Base-by-base conservation (phyloP, 2,329 filamentous ascomycete genomes). In the Fonsecaea monophora region DNA sequence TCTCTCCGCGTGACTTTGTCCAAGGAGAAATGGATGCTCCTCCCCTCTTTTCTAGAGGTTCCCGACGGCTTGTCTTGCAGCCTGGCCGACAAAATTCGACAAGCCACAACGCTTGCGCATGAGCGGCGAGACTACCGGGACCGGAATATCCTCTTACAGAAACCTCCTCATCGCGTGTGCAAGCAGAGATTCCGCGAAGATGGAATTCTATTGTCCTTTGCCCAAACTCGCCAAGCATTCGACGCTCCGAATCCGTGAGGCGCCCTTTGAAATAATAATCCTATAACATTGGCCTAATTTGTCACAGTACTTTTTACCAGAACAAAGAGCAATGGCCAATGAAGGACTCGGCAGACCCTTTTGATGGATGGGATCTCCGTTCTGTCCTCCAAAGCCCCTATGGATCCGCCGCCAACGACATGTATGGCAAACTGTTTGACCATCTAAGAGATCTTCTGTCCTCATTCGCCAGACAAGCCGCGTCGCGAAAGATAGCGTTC, bases 131-230 rank as follows among this genome's bases (percentile, higher is more conserved):
- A 42, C 15, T 42, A 42, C 7, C 40, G 53, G 10, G 53, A 55
- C 25, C 53, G 53, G 7, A 12, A 32, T n/a, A 9, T 3, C 12
- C 12, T 55, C 21, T 5, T 32, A 3, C 21, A 55, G 53, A 55
- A 30, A 15, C 53, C 53, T 15, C 12, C 53, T 55, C 21, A 32
- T 30, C 53, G 53, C 21, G 25, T 55, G 21, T 30, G 21, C 25
- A 55, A 55, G 10, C 53, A 34, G 25, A 30, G 53, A 32, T 55
- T 55, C 25, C 53, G 53, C 10, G 53, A 55, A 55, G 53, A 55
- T 3, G 53, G 53, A 32, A 10, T 55, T 15, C 53, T 55, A 4
- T 13, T 55, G 12, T 6, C 53, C 53, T 55, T 55, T 6, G 30
- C 9, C 9, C 53, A 55, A 1, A 12, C 53, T 12, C 53, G 53